A percentile compares a stretch with the other conserved stretches of the same genome.
Conservation (phyloP, 495 filamentous ascomycete species). For the Terfezia boudieri region DNA sequence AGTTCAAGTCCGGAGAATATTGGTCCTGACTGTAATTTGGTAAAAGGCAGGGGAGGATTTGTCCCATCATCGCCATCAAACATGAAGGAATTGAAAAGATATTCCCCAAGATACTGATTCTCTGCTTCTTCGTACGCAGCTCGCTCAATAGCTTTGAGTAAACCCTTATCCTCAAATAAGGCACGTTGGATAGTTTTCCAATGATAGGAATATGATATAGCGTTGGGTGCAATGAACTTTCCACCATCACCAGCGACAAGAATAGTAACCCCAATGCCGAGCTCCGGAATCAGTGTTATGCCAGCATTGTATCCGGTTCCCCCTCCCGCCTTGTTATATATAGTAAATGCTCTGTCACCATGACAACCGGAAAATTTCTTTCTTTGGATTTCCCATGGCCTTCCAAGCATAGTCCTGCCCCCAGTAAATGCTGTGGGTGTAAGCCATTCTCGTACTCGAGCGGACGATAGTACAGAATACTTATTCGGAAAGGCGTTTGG, state of each 20-base stretch:
- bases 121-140: background rate
- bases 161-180: background rate
- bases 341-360: background rate
- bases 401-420: background rate
- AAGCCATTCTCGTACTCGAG: background rate
- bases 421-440: background rate
- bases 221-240: background rate
- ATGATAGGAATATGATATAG: background rate
- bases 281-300: background rate
- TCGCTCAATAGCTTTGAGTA: background rate
- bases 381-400: background rate
- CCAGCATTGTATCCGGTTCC: background rate
- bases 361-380: background rate
- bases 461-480: background rate
- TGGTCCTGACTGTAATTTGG: background rate
- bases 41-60: background rate
- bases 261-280: background rate
- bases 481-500: background rate
- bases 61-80: background rate
- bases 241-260: background rate
- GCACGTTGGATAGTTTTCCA: background rate
- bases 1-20: background rate
- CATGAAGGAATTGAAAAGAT: background rate
- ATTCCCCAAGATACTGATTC: background rate
- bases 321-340: background rate